Conservation (phyloP, 2,329 filamentous ascomycete species). For the Colletotrichum shisoi region DNA sequence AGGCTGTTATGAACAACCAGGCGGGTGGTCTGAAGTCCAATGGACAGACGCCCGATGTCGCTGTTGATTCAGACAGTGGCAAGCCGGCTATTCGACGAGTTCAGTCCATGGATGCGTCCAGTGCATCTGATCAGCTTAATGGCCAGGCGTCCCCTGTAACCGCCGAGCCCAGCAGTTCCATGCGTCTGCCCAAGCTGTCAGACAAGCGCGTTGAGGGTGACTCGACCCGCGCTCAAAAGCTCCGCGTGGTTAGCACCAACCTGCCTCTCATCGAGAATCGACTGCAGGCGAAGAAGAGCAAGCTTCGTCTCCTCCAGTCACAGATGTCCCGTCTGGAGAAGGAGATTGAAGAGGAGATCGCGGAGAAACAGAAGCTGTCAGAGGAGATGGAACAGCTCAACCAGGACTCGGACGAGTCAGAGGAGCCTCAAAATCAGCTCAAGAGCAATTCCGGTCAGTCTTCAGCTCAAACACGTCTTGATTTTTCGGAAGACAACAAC, state of each 20-base stretch:
- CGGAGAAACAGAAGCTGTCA: conserved; percentile 48
- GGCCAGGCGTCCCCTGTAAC: conserved; percentile 42
- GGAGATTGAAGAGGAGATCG: conserved; percentile 54
- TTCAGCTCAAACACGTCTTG: background rate
- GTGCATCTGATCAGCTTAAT: conserved; percentile 40
- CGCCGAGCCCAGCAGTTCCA: conserved; percentile 41
- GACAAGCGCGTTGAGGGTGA: conserved; percentile 28
- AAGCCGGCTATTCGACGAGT: conserved; percentile 37
- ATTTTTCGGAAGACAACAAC: background rate
- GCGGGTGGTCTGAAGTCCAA: conserved; percentile 26
- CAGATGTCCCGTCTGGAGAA: conserved; percentile 59
- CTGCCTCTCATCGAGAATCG: conserved; percentile 51
- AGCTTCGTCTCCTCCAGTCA: conserved; percentile 56
- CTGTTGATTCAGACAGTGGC: conserved; percentile 31
- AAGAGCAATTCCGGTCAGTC: conserved; percentile 36
- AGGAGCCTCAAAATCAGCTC: conserved; percentile 26
- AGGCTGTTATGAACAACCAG: conserved; percentile 39
- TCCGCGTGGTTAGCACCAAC: conserved; percentile 51
- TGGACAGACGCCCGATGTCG: conserved; percentile 29
- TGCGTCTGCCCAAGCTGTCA: conserved; percentile 43
- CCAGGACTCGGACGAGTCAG: conserved; percentile 24
- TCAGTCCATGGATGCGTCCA: conserved; percentile 39
- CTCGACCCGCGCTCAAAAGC: conserved; percentile 42
- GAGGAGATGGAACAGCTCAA: conserved; percentile 42
- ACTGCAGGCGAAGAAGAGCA: conserved; percentile 57